Percentiles rank a stretch among this genome's conserved stretches.
phyloP scores from a whole-genome alignment of 768 basidiomycete genomes.

The Tylopilus subfusipes region DNA sequence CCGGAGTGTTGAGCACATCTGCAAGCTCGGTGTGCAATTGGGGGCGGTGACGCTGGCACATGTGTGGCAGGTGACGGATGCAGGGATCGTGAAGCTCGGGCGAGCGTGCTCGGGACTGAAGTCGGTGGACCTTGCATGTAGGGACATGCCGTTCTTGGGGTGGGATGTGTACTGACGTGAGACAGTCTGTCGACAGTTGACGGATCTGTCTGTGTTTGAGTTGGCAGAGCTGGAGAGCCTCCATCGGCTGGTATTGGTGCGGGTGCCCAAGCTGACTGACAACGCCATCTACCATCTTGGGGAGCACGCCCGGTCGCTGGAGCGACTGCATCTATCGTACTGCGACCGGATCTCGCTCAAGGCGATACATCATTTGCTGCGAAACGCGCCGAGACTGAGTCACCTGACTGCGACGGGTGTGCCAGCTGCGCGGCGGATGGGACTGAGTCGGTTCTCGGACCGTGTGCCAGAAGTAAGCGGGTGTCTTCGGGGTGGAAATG shows the following conservation, averaged over 20 bases:
- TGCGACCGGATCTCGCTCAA: slow-evolving; percentile 78
- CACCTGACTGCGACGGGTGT: slow-evolving; percentile 82
- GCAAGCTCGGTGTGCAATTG: slow-evolving; percentile 67
- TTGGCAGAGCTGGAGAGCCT: slow-evolving; percentile 66
- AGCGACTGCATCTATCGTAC: slow-evolving; percentile 82
- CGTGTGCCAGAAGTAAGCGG: slow-evolving; percentile 55
- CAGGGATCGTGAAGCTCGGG: slow-evolving; percentile 62
- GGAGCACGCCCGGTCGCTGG: slow-evolving; percentile 64
- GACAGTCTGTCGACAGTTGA: slow-evolving; percentile 75
- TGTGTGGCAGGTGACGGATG: slow-evolving; percentile 76
- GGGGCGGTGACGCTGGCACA: slow-evolving; percentile 81
- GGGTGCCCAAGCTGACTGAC: slow-evolving; percentile 81
- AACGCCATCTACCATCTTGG: slow-evolving; percentile 75
- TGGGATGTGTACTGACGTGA: slow-evolving; percentile 12
- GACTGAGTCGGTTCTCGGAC: slow-evolving; percentile 76
- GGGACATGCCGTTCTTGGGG: slow-evolving; percentile 31
- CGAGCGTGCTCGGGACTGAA: slow-evolving; percentile 69
- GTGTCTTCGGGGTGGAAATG: background rate
- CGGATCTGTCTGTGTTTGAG: slow-evolving; percentile 83
- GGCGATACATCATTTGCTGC: slow-evolving; percentile 68
- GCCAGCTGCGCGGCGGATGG: slow-evolving; percentile 64
- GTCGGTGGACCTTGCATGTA: slow-evolving; percentile 86
- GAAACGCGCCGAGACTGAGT: slow-evolving; percentile 54
- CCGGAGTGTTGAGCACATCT: slow-evolving; percentile 61
- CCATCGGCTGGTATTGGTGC: slow-evolving; percentile 74